phyloP scores from a whole-genome alignment of 2,329 filamentous ascomycete genomes.

The Ophiosphaerella korrae region DNA sequence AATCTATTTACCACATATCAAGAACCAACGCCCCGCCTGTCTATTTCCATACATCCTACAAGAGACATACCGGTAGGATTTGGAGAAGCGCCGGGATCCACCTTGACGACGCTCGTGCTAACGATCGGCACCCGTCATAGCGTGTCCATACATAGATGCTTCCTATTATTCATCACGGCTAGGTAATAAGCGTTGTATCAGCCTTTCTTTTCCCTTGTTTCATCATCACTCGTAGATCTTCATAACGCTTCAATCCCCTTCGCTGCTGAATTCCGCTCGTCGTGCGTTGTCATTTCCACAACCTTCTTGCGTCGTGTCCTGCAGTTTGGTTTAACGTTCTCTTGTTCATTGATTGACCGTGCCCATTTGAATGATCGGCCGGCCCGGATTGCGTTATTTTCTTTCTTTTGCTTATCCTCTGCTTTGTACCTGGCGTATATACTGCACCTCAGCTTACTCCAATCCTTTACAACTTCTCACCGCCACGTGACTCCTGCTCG shows the following conservation, averaged over 20 bases:
- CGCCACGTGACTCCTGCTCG: neutral
- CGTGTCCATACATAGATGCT: neutral
- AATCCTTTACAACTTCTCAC: neutral
- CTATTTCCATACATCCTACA: neutral
- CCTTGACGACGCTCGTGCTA: constrained; percentile 2
- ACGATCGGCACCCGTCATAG: constrained; percentile 3
- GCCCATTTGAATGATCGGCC: constrained; percentile 6
- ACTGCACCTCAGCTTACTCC: neutral
- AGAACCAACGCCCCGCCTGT: neutral
- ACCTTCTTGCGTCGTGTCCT: neutral
- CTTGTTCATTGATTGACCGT: neutral
- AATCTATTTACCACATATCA: neutral
- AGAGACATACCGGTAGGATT: neutral
- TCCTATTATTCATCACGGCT: constrained; percentile 4
- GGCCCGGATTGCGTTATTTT: constrained; percentile 1
- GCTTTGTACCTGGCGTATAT: neutral
- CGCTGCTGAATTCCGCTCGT: neutral
- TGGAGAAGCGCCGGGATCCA: neutral
- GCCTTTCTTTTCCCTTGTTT: constrained; percentile 5
- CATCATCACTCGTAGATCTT: constrained; percentile 2
- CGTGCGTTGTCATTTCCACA: neutral
- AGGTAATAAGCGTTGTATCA: constrained; percentile 10
- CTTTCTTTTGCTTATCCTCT: neutral
- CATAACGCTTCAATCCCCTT: neutral
- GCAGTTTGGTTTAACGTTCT: neutral